These are phyloP conservation scores for Amylocarpus encephaloides DNA, from an alignment of 2,329 filamentous ascomycete species.

Conservation along the genomic window DNA sequence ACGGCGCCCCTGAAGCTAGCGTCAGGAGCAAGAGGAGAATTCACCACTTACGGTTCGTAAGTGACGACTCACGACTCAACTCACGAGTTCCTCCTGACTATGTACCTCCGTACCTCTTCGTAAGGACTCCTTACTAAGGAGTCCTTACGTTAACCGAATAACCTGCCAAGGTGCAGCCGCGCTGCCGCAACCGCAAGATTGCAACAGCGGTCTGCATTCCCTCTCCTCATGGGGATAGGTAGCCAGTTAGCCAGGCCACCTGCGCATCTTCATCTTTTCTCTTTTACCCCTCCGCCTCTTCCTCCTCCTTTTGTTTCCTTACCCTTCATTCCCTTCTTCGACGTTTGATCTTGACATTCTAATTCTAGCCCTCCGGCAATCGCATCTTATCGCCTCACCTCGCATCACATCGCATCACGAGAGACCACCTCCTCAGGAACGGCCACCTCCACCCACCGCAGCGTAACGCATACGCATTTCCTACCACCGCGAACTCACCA, in stretches of 20 bases:
- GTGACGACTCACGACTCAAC: no score
- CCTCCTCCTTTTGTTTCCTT: conserved; percentile 2
- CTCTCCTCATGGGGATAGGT: neutral
- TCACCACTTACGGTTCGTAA: no score
- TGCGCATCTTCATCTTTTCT: conserved; percentile 1
- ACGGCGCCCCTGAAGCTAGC: conserved; percentile 1
- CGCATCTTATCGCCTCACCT: neutral
- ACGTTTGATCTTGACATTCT: neutral
- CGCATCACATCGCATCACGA: neutral
- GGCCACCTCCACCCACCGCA: neutral
- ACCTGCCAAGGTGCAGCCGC: neutral
- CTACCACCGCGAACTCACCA: no score
- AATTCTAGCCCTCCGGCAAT: neutral
- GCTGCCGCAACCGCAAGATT: no score
- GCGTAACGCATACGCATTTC: neutral
- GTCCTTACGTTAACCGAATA: neutral
- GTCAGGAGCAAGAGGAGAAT: neutral
- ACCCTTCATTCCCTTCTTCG: conserved; percentile 1
- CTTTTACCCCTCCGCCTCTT: neutral
- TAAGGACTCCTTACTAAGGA: no score
- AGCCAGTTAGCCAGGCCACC: neutral
- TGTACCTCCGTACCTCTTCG: no score
- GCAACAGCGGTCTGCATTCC: neutral
- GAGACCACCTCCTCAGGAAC: neutral
- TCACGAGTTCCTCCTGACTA: no score